These are phyloP conservation scores for Acanthamoeba healyi DNA, from an alignment of 208 protist species.

Conservation along the genomic window DNA sequence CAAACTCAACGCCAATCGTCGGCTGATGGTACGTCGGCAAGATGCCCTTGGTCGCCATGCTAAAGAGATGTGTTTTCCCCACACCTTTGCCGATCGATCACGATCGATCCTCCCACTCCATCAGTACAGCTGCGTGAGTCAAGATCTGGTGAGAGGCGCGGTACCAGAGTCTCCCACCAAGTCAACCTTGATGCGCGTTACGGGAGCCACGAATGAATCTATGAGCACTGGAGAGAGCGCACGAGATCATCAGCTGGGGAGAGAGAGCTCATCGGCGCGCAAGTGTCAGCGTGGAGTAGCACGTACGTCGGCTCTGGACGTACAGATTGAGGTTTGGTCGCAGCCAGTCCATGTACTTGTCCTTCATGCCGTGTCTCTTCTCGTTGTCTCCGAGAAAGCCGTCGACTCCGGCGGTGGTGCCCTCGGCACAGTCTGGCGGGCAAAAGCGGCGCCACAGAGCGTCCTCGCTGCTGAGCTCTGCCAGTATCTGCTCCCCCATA, in stretches of 20 bases:
- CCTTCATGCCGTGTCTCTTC: background rate
- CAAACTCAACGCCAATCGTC: background rate
- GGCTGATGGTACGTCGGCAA: background rate
- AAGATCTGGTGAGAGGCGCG: background rate
- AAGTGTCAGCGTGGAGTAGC: background rate
- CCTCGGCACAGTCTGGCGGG: too few species aligned
- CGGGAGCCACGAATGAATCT: too few species aligned
- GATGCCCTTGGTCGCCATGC: background rate
- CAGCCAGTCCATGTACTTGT: background rate
- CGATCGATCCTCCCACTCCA: background rate
- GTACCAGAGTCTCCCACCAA: too few species aligned
- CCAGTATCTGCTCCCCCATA: background rate
- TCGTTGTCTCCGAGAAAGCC: background rate
- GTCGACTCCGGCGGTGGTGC: too few species aligned
- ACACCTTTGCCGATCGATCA: background rate
- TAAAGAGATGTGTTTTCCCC: background rate
- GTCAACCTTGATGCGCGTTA: too few species aligned
- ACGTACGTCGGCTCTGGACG: background rate
- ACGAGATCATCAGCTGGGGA: background rate
- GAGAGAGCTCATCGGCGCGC: background rate
- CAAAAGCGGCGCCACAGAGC: slow-evolving; percentile 11
- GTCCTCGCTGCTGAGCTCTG: background rate
- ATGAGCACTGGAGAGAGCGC: too few species aligned
- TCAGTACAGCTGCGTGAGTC: background rate
- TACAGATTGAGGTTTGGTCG: background rate